Conservation (phyloP, 306 rosid species). For the Sicyos baderoa region DNA sequence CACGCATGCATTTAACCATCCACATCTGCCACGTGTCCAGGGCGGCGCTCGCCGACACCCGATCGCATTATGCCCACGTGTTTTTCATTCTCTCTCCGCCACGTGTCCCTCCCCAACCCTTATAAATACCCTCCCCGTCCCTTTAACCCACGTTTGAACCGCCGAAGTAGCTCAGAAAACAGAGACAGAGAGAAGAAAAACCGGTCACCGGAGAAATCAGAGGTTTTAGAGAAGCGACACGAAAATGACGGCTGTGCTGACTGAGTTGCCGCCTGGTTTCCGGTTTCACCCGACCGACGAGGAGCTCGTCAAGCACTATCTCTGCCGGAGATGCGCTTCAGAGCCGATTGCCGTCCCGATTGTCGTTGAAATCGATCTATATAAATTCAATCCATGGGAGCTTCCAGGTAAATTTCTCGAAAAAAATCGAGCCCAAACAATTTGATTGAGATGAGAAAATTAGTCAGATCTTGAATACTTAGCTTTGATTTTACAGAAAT, state of each 20-base stretch:
- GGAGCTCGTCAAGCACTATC: slow-evolving; percentile 84
- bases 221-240: background rate
- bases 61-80: slow-evolving; percentile 55
- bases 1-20: slow-evolving; percentile 37
- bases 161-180: slow-evolving; percentile 26
- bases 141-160: slow-evolving; percentile 61
- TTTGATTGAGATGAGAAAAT: background rate
- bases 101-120: slow-evolving; percentile 36
- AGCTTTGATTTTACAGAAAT: background rate
- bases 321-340: slow-evolving; percentile 75
- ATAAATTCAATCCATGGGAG: slow-evolving; percentile 82
- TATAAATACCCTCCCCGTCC: slow-evolving; percentile 46
- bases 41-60: slow-evolving; percentile 18
- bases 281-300: slow-evolving; percentile 95
- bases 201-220: background rate
- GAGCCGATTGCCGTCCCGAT: slow-evolving; percentile 68
- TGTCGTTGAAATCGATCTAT: slow-evolving; percentile 78
- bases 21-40: slow-evolving; percentile 38
- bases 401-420: slow-evolving; percentile 59
- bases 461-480: background rate
- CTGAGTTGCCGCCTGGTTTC: slow-evolving; percentile 79
- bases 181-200: background rate
- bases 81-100: slow-evolving; percentile 25
- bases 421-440: too few species aligned
- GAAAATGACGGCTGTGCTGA: slow-evolving; percentile 51